These are phyloP conservation scores for Pachyrhizus erosus DNA, from an alignment of 306 rosid genomes.

Conservation along the genomic window DNA sequence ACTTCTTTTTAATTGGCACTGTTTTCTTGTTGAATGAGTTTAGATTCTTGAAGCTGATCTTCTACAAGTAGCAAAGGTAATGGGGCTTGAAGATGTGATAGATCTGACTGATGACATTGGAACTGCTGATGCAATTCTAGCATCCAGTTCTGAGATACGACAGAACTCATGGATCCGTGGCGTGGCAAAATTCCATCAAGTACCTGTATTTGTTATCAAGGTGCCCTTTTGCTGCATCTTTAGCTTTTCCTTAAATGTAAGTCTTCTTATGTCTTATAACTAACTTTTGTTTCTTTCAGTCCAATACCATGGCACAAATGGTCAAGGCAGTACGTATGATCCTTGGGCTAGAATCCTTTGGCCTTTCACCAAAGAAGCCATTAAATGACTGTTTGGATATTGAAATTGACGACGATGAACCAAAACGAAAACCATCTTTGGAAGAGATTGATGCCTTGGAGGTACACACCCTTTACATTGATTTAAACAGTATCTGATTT, in stretches of 20 bases:
- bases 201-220: conserved; percentile 94
- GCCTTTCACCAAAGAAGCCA: conserved; percentile 54
- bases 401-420: conserved; percentile 88
- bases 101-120: conserved; percentile 86
- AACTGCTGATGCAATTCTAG: conserved; percentile 86
- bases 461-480: conserved; percentile 57
- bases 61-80: conserved; percentile 84
- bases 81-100: conserved; percentile 87
- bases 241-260: conserved; percentile 6
- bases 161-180: conserved; percentile 88
- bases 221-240: conserved; percentile 48
- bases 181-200: conserved; percentile 87
- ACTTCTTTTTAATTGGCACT: background rate
- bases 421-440: conserved; percentile 78
- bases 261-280: conserved; percentile 32
- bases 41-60: conserved; percentile 93
- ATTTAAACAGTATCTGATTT: conserved; percentile 11
- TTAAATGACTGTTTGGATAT: conserved; percentile 60
- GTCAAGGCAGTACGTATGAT: conserved; percentile 95
- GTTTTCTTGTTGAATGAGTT: conserved; percentile 40
- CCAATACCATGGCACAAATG: conserved; percentile 95
- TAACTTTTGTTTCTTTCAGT: conserved; percentile 60
- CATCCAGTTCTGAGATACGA: conserved; percentile 77
- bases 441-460: conserved; percentile 99
- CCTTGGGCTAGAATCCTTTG: conserved; percentile 73